Percentiles rank a stretch among this genome's conserved stretches.
Evolutionary conservation across 1,284 basidiomycete genomes (phyloP).

Genomic region (Ustilago xerochloae): DNA sequence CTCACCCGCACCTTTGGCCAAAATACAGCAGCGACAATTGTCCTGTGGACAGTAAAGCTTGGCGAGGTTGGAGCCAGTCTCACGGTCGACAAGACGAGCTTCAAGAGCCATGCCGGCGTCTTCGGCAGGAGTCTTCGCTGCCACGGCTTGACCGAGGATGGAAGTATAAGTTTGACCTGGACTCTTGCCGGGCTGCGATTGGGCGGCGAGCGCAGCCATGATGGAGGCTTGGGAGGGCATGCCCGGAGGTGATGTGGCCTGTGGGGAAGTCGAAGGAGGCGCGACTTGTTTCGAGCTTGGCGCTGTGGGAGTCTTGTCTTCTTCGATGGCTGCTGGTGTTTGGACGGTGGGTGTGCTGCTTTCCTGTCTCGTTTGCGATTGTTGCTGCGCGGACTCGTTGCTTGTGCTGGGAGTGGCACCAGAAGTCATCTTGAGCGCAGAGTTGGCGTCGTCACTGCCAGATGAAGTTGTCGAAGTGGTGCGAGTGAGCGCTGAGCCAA

Average conservation of each 20-base stretch:
- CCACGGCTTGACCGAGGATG: constrained; percentile 64
- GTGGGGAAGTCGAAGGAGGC: not conserved
- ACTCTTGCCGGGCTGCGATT: constrained; percentile 39
- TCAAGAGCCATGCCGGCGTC: constrained; percentile 62
- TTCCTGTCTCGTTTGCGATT: not conserved
- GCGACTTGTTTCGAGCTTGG: constrained; percentile 6
- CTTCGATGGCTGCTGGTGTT: not conserved
- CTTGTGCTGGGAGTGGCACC: not conserved
- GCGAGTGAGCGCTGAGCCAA: constrained; percentile 25
- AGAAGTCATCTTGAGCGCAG: constrained; percentile 21
- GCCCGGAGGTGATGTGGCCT: constrained; percentile 26
- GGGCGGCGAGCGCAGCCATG: constrained; percentile 53
- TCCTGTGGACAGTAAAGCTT: constrained; percentile 65
- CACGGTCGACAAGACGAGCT: constrained; percentile 62
- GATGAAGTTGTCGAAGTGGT: constrained; percentile 37
- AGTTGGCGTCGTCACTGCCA: constrained; percentile 18
- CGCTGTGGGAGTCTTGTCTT: not conserved
- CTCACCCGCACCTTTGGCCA: constrained; percentile 51
- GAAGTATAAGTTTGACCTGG: constrained; percentile 50
- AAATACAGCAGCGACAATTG: constrained; percentile 58
- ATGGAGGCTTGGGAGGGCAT: constrained; percentile 53
- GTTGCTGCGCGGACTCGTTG: not conserved
- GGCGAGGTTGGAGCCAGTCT: constrained; percentile 52
- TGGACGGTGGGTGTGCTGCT: not conserved
- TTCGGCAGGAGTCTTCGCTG: constrained; percentile 64